Percentiles rank a stretch among this genome's conserved stretches.
These are phyloP conservation scores for Henckelia pumila DNA, from an alignment of 257 asterid species.

Conservation along the genomic window DNA sequence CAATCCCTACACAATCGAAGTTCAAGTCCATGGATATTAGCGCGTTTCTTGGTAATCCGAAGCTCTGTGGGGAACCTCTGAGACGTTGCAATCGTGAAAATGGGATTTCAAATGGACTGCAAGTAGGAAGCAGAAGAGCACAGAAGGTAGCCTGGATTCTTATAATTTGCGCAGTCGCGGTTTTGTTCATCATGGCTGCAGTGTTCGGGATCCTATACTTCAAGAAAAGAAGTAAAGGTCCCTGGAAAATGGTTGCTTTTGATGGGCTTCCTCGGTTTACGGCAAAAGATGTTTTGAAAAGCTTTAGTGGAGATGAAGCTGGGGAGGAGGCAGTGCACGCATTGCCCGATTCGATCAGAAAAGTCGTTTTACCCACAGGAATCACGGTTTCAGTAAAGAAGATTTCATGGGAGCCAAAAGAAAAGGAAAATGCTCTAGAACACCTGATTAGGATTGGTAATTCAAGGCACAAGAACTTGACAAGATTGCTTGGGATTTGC, in stretches of 20 bases:
- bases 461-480: slow-evolving; percentile 71
- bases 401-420: slow-evolving; percentile 62
- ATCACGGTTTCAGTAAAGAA: slow-evolving; percentile 71
- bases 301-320: slow-evolving; percentile 48
- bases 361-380: slow-evolving; percentile 84
- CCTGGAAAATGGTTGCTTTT: slow-evolving; percentile 74
- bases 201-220: slow-evolving; percentile 58
- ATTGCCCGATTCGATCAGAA: slow-evolving; percentile 45
- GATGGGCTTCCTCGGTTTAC: slow-evolving; percentile 73
- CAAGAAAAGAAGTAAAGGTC: slow-evolving; percentile 41
- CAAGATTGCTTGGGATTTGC: slow-evolving; percentile 72
- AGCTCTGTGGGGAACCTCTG: slow-evolving; percentile 76
- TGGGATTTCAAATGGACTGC: slow-evolving; percentile 53
- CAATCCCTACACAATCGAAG: slow-evolving; percentile 52
- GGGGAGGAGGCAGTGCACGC: slow-evolving; percentile 26
- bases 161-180: slow-evolving; percentile 58
- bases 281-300: slow-evolving; percentile 73
- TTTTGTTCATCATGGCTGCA: slow-evolving; percentile 46
- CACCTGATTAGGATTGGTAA: slow-evolving; percentile 58
- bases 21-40: slow-evolving; percentile 58
- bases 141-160: slow-evolving; percentile 87
- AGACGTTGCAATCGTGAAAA: slow-evolving; percentile 47
- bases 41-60: slow-evolving; percentile 77
- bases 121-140: slow-evolving; percentile 63
- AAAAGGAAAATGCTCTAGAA: slow-evolving; percentile 37